phyloP scores from a whole-genome alignment of 176 grass and related monocot genomes.

The Ensete glaucum region DNA sequence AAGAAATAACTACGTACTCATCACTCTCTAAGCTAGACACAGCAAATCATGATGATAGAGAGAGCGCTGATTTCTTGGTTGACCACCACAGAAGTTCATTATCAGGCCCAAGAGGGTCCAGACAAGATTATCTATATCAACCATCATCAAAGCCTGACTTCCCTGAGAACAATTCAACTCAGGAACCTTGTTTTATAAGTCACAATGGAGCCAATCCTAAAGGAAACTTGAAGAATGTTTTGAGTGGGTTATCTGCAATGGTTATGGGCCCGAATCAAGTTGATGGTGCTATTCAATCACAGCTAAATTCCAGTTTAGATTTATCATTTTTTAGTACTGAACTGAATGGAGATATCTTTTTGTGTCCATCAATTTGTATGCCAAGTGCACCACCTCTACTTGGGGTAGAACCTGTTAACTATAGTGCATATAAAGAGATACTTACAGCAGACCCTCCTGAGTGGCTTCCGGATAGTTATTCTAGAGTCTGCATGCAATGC shows the following conservation, averaged over 20 bases:
- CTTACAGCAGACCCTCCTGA: constrained; percentile 72
- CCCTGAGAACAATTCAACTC: constrained; percentile 24
- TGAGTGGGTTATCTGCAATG: constrained; percentile 47
- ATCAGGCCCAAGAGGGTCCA: constrained; percentile 11
- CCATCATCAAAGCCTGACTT: constrained; percentile 22
- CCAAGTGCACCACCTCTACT: constrained; percentile 55
- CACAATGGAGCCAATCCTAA: constrained; percentile 22
- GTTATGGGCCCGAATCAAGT: constrained; percentile 26
- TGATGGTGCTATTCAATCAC: constrained; percentile 19
- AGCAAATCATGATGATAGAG: not conserved
- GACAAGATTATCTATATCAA: constrained; percentile 22
- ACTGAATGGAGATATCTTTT: constrained; percentile 42
- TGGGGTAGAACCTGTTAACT: constrained; percentile 43
- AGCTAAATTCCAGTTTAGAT: constrained; percentile 31
- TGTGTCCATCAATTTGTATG: constrained; percentile 69
- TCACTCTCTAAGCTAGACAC: constrained; percentile 20
- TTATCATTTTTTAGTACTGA: constrained; percentile 61
- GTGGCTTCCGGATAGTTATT: constrained; percentile 76
- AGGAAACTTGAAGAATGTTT: constrained; percentile 51
- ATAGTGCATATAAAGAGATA: constrained; percentile 39
- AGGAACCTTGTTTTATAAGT: constrained; percentile 21
- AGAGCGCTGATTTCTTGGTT: not conserved
- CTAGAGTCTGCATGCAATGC: constrained; percentile 69
- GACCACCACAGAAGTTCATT: constrained; percentile 7
- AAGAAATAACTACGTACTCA: constrained; percentile 10